phyloP scores from a whole-genome alignment of 805 yeast genomes.

The Barnettozyma sucrosica region DNA sequence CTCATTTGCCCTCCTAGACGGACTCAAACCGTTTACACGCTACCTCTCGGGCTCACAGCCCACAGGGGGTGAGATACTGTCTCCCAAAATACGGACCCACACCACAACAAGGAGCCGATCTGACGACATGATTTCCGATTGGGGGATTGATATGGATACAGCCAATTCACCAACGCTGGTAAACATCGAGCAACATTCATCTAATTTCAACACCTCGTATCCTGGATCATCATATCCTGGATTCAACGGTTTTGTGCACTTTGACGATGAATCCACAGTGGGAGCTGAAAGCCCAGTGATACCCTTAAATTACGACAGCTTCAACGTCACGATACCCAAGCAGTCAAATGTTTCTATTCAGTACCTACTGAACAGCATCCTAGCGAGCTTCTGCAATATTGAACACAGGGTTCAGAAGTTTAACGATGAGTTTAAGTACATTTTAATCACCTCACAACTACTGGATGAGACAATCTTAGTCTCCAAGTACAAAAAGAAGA shows the following conservation, averaged over 20 bases:
- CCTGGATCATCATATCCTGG: neutral
- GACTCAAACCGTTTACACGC: constrained; percentile 22
- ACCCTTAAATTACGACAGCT: neutral
- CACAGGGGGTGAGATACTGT: neutral
- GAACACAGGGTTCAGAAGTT: constrained; percentile 23
- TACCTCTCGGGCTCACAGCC: constrained; percentile 15
- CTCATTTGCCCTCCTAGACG: constrained; percentile 16
- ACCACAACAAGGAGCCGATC: constrained; percentile 6
- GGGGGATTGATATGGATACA: constrained; percentile 23
- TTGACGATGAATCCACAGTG: constrained; percentile 10
- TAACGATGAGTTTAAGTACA: constrained; percentile 46
- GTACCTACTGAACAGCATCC: neutral
- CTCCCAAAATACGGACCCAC: constrained; percentile 2
- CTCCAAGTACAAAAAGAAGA: constrained; percentile 20
- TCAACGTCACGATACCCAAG: neutral
- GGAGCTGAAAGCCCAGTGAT: constrained; percentile 1
- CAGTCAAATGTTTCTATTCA: constrained; percentile 1
- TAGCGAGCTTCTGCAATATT: constrained; percentile 11
- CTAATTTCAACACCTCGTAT: neutral
- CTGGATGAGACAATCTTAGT: constrained; percentile 34
- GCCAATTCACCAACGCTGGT: constrained; percentile 25
- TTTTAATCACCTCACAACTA: constrained; percentile 42
- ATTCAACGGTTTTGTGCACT: neutral
- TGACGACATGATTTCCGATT: constrained; percentile 20
- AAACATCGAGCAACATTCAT: constrained; percentile 8